Conservation (phyloP, 352 stramenopile species). For the Phytophthora aleatoria region DNA sequence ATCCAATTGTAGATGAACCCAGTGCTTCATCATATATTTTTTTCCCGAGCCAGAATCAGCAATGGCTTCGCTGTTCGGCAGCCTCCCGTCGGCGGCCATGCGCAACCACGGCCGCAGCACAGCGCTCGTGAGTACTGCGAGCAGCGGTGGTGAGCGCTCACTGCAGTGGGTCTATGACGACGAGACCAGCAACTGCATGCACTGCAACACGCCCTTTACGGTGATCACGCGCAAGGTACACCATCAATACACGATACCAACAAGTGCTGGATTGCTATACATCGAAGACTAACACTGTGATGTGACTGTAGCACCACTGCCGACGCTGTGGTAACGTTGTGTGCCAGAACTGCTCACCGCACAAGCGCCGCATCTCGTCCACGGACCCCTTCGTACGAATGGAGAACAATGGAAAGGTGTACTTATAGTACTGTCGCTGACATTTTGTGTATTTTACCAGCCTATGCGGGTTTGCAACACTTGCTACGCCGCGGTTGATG, state of each 20-base stretch:
- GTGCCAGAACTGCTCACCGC: conserved; percentile 86
- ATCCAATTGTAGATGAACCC: not conserved
- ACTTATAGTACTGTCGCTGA: conserved; percentile 1
- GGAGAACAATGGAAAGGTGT: not conserved
- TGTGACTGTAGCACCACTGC: conserved; percentile 69
- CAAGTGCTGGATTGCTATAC: not conserved
- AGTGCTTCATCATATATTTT: not conserved
- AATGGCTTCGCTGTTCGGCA: conserved; percentile 79
- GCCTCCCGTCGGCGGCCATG: conserved; percentile 63
- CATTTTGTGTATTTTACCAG: conserved; percentile 36
- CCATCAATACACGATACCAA: not conserved
- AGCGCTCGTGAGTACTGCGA: conserved; percentile 37
- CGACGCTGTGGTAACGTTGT: conserved; percentile 85
- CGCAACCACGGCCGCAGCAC: conserved; percentile 52
- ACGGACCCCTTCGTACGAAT: conserved; percentile 79
- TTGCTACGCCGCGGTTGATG: conserved; percentile 83
- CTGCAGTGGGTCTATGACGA: conserved; percentile 88
- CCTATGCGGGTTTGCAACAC: conserved; percentile 89
- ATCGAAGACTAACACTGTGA: not conserved
- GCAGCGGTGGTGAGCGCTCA: conserved; percentile 48
- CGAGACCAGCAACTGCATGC: conserved; percentile 87
- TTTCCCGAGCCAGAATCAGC: not conserved
- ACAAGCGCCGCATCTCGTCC: conserved; percentile 83
- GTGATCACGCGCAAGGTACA: conserved; percentile 81
- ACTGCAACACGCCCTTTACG: conserved; percentile 86